Evolutionary conservation across 2,329 filamentous ascomycete genomes (phyloP).

Genomic region (Hypoxylon rubiginosum): DNA sequence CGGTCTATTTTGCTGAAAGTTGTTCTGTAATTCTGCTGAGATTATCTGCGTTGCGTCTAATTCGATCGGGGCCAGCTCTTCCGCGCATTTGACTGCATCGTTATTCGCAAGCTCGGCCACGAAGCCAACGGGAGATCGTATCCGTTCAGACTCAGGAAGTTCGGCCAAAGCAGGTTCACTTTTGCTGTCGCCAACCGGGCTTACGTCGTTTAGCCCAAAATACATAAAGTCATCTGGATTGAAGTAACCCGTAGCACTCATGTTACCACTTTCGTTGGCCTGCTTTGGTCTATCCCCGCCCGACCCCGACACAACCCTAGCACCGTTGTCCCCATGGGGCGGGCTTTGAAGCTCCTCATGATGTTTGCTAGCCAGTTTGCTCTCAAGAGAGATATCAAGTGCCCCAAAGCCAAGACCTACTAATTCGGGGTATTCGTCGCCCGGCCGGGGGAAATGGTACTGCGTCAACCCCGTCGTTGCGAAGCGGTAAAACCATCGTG

Average conservation of each 20-base stretch:
- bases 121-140: conserved; percentile 46
- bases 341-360: conserved; percentile 58
- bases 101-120: conserved; percentile 49
- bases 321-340: conserved; percentile 25
- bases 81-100: conserved; percentile 51
- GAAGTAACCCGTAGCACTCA: conserved; percentile 58
- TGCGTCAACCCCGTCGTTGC: conserved; percentile 67
- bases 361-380: conserved; percentile 65
- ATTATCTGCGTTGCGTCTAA: conserved; percentile 46
- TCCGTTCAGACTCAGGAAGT: conserved; percentile 35
- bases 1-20: conserved; percentile 33
- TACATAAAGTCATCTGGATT: conserved; percentile 68
- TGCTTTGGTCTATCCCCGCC: conserved; percentile 40
- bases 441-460: conserved; percentile 68
- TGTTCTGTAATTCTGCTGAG: conserved; percentile 26
- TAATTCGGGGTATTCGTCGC: conserved; percentile 70
- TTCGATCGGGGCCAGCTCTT: conserved; percentile 52
- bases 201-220: conserved; percentile 64
- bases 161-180: conserved; percentile 34
- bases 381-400: conserved; percentile 63
- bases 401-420: conserved; percentile 55
- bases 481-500: conserved; percentile 70
- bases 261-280: conserved; percentile 51
- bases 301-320: conserved; percentile 39
- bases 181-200: conserved; percentile 54